These are phyloP conservation scores for Danielia oregonensis DNA, from an alignment of 805 yeast genomes.

Conservation along the genomic window DNA sequence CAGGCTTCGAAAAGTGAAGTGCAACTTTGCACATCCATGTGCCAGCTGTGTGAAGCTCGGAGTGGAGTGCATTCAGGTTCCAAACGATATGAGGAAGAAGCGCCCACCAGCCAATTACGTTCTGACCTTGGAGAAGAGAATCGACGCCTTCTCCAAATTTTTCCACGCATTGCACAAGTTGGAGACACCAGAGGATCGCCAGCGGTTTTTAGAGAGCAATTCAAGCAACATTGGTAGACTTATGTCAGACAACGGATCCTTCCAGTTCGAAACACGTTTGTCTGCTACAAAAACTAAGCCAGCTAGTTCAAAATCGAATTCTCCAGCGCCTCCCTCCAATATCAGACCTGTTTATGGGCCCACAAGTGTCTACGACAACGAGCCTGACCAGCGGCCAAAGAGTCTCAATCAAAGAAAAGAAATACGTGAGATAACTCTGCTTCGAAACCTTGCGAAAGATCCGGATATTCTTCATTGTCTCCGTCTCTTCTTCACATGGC, in stretches of 20 bases:
- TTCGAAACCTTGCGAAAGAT: slow-evolving; percentile 9
- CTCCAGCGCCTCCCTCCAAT: slow-evolving; percentile 12
- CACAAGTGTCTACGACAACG: slow-evolving; percentile 40
- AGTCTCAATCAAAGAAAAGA: slow-evolving; percentile 11
- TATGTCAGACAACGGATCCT: slow-evolving; percentile 3
- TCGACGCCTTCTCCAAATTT: slow-evolving; percentile 21
- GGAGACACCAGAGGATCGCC: slow-evolving; percentile 18
- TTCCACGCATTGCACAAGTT: slow-evolving; percentile 22
- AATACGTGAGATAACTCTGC: slow-evolving; percentile 8
- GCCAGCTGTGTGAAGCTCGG: slow-evolving; percentile 41
- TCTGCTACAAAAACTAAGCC: slow-evolving; percentile 25
- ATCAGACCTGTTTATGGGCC: slow-evolving; percentile 43
- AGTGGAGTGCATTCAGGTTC: slow-evolving; percentile 44
- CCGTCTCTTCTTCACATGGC: slow-evolving; percentile 55
- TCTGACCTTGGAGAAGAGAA: slow-evolving; percentile 36
- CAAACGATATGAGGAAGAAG: slow-evolving; percentile 48
- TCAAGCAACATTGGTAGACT: slow-evolving; percentile 13
- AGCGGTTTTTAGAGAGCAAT: slow-evolving; percentile 18
- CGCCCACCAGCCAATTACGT: slow-evolving; percentile 50
- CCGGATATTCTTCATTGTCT: slow-evolving; percentile 30
- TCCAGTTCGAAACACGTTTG: background rate
- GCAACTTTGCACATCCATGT: slow-evolving; percentile 49
- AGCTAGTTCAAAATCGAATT: slow-evolving; percentile 25
- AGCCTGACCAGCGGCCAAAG: slow-evolving; percentile 23
- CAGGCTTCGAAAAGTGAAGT: slow-evolving; percentile 43